phyloP scores from a whole-genome alignment of 2,329 filamentous ascomycete species.

The Madurella fahalii region DNA sequence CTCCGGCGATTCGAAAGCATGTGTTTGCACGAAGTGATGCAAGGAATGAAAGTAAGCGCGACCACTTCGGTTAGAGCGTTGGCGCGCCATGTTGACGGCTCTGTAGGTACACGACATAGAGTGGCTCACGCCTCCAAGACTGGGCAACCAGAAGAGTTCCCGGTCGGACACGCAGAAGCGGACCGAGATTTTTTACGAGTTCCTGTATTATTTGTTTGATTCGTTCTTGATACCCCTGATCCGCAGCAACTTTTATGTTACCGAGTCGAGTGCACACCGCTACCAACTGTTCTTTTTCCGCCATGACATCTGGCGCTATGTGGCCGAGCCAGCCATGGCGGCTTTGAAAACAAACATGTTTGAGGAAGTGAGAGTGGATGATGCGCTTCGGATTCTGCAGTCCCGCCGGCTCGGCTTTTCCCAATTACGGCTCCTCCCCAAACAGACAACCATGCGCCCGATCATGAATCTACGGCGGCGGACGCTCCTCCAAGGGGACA shows the following conservation, averaged over 20 bases:
- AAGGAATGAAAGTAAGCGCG: conserved; percentile 64
- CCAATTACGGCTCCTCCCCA: conserved; percentile 77
- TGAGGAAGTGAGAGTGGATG: conserved; percentile 62
- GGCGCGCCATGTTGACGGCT: conserved; percentile 3
- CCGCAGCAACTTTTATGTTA: conserved; percentile 87
- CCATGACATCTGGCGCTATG: conserved; percentile 80
- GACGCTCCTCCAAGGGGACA: conserved; percentile 47
- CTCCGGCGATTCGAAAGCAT: conserved; percentile 78
- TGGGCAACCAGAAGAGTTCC: conserved; percentile 54
- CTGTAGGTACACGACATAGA: conserved; percentile 59
- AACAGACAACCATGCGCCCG: conserved; percentile 68
- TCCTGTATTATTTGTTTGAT: conserved; percentile 91
- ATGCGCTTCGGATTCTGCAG: conserved; percentile 55
- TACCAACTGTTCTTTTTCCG: conserved; percentile 89
- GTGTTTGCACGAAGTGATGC: conserved; percentile 71
- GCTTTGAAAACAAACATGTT: conserved; percentile 70
- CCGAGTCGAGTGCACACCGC: conserved; percentile 76
- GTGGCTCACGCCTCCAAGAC: conserved; percentile 65
- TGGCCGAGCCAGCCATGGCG: conserved; percentile 69
- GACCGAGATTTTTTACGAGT: conserved; percentile 72
- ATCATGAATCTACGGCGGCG: conserved; percentile 82
- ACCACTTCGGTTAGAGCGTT: not conserved
- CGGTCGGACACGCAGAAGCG: conserved; percentile 71
- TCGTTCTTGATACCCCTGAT: conserved; percentile 85
- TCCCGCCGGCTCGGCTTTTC: conserved; percentile 69